Evolutionary conservation across 768 basidiomycete genomes (phyloP).

Genomic region (Neoboletus magnificus): DNA sequence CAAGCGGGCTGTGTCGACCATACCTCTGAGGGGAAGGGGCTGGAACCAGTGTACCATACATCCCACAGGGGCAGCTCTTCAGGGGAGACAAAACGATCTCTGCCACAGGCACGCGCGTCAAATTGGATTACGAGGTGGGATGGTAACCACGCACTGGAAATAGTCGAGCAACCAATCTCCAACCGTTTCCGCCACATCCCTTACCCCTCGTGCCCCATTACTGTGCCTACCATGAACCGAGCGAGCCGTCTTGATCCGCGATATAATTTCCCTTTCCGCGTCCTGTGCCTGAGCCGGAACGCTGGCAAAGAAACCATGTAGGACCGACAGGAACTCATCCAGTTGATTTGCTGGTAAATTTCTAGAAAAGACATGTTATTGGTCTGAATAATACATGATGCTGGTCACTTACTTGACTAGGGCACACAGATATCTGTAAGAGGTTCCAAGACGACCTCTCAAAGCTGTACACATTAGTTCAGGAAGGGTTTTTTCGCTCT

Average conservation of each 20-base stretch:
- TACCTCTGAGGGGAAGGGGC: conserved; percentile 69
- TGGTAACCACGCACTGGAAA: conserved; percentile 40
- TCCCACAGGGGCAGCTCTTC: conserved; percentile 60
- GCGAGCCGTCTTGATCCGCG: conserved; percentile 22
- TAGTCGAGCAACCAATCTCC: conserved; percentile 51
- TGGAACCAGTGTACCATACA: conserved; percentile 67
- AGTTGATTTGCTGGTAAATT: conserved; percentile 40
- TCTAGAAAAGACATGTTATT: conserved; percentile 24
- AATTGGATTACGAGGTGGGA: neutral
- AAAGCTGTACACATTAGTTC: conserved; percentile 47
- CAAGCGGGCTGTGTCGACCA: conserved; percentile 4
- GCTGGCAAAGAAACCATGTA: conserved; percentile 39
- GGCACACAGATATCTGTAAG: conserved; percentile 44
- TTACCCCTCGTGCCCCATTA: conserved; percentile 13
- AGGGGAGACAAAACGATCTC: conserved; percentile 41
- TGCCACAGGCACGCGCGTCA: conserved; percentile 21
- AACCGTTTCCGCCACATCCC: conserved; percentile 28
- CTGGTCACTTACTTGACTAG: conserved; percentile 43
- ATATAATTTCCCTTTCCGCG: conserved; percentile 33
- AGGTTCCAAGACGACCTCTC: conserved; percentile 41
- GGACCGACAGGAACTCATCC: conserved; percentile 36
- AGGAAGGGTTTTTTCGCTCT: conserved; percentile 30
- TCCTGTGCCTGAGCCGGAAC: conserved; percentile 32
- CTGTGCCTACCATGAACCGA: conserved; percentile 18
- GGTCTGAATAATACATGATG: conserved; percentile 6